Evolutionary conservation across 768 basidiomycete species (phyloP).

Genomic region (Lactifluus subvellereus): DNA sequence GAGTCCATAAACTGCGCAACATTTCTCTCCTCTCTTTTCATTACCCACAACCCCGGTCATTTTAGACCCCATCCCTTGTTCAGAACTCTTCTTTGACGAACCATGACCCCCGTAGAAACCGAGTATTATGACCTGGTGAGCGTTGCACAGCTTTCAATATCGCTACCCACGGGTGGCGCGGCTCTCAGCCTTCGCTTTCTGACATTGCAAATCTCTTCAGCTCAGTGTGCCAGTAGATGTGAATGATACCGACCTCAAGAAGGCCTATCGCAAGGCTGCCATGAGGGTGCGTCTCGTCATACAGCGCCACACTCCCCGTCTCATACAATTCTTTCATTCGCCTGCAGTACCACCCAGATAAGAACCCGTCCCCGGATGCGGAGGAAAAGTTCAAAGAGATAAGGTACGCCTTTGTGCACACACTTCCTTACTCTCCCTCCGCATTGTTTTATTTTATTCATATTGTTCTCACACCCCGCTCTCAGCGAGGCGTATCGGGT

Average conservation of each 20-base stretch:
- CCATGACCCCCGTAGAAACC: conserved; percentile 85
- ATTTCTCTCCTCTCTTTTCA: not conserved
- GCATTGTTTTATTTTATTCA: not conserved
- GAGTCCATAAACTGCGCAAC: not conserved
- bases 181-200: not conserved
- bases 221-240: conserved; percentile 67
- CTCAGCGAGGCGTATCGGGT: conserved; percentile 92
- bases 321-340: not conserved
- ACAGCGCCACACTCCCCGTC: not conserved
- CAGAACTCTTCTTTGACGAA: not conserved
- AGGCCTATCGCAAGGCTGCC: conserved; percentile 90
- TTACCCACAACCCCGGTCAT: not conserved
- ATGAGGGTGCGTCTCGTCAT: conserved; percentile 60
- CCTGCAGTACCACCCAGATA: conserved; percentile 86
- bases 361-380: conserved; percentile 88
- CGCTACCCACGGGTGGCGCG: no score
- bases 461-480: not conserved
- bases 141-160: not conserved
- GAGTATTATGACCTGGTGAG: conserved; percentile 76
- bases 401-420: conserved; percentile 44
- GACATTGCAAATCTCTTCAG: conserved; percentile 34
- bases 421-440: not conserved
- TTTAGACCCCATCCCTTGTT: not conserved
- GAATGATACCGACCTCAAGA: conserved; percentile 81
- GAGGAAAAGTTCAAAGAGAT: conserved; percentile 97